Conservation (phyloP, 192 early-diverging fungal genomes). For the Pilaira anomala region DNA sequence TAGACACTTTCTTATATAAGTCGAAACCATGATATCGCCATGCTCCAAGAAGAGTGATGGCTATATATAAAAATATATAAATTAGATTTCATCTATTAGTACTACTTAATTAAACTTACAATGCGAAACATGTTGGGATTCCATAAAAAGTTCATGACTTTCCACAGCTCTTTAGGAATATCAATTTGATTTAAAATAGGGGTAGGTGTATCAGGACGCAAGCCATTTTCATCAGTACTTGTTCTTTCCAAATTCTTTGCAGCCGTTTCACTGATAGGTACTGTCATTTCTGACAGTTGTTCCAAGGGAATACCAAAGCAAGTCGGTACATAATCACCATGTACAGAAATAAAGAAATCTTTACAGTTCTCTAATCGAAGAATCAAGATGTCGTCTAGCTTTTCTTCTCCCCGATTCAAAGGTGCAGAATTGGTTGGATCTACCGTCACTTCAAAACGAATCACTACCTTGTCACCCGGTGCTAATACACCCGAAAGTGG, state of each 20-base stretch:
- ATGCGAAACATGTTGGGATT: constrained; percentile 57
- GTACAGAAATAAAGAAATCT: constrained; percentile 80
- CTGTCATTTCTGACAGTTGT: constrained; percentile 55
- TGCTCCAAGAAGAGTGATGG: constrained; percentile 60
- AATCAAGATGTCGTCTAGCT: constrained; percentile 74
- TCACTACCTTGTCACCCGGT: constrained; percentile 62
- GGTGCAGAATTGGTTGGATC: constrained; percentile 43
- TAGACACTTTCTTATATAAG: constrained; percentile 76
- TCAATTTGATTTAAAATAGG: constrained; percentile 4
- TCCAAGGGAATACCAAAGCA: constrained; percentile 76
- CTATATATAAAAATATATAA: constrained; percentile 27
- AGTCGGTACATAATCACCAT: constrained; percentile 65
- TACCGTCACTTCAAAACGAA: constrained; percentile 60
- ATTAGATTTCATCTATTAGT: not conserved
- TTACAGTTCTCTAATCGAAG: constrained; percentile 77
- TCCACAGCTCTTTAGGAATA: constrained; percentile 44
- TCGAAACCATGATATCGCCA: constrained; percentile 61
- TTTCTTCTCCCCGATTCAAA: constrained; percentile 58
- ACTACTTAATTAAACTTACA: constrained; percentile 37
- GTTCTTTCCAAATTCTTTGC: not conserved
- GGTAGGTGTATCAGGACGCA: not conserved
- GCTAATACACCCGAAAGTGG: constrained; percentile 68
- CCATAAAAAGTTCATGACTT: constrained; percentile 69
- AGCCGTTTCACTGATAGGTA: constrained; percentile 40
- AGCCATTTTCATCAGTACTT: no score